Conservation (phyloP, 2,329 filamentous ascomycete genomes). For the Diaporthe ilicicola region DNA sequence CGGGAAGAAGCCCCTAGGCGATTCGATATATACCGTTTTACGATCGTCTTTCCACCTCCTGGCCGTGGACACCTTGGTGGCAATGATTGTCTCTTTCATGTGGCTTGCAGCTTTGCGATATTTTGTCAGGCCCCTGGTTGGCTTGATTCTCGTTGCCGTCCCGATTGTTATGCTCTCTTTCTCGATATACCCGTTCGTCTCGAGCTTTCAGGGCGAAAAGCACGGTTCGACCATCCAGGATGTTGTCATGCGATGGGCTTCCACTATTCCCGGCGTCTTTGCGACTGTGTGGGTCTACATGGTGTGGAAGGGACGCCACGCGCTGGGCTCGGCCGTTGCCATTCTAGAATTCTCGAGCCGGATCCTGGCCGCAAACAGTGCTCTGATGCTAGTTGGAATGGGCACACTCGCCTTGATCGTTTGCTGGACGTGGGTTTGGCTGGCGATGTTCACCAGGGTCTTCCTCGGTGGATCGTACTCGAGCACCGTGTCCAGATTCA, state of each 20-base stretch:
- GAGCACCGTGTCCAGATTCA: constrained; percentile 68
- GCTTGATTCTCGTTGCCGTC: constrained; percentile 82
- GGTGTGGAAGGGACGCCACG: constrained; percentile 80
- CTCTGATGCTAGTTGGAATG: constrained; percentile 84
- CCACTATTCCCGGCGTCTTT: constrained; percentile 77
- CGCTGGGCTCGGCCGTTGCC: constrained; percentile 82
- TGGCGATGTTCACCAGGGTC: constrained; percentile 94
- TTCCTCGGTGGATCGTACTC: constrained; percentile 92
- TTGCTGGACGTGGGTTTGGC: constrained; percentile 94
- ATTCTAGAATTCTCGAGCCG: constrained; percentile 93
- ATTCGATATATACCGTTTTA: constrained; percentile 92
- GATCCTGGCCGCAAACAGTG: constrained; percentile 85
- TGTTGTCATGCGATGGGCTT: constrained; percentile 85
- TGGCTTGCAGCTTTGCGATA: constrained; percentile 91
- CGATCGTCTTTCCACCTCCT: constrained; percentile 89
- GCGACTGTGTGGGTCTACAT: constrained; percentile 85
- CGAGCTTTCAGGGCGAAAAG: constrained; percentile 82
- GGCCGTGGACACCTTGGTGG: constrained; percentile 89
- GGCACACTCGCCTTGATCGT: constrained; percentile 78
- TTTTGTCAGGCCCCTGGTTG: constrained; percentile 86
- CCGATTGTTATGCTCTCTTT: constrained; percentile 89
- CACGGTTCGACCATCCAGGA: constrained; percentile 86
- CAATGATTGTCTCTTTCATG: constrained; percentile 84
- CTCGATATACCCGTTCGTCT: constrained; percentile 88
- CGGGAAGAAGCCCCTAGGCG: constrained; percentile 78